phyloP scores from a whole-genome alignment of 768 basidiomycete species.

The Psilocybe tampanensis region DNA sequence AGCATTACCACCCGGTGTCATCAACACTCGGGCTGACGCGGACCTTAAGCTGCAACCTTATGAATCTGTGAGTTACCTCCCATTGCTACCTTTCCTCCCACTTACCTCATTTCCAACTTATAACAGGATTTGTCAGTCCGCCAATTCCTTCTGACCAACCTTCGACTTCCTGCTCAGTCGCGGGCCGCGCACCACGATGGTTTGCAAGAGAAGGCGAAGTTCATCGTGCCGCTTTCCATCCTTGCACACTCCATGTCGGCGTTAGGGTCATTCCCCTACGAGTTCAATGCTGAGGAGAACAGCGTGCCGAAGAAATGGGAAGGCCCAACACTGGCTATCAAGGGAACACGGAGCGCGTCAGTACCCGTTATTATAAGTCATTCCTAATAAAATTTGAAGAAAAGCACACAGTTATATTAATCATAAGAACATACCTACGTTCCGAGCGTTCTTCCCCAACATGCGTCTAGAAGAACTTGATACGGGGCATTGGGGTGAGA shows the following conservation, averaged over 20 bases:
- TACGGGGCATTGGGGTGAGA: constrained; percentile 86
- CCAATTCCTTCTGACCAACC: constrained; percentile 87
- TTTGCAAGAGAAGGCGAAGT: constrained; percentile 46
- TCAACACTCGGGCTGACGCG: constrained; percentile 70
- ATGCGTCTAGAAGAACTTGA: constrained; percentile 65
- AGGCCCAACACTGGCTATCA: constrained; percentile 72
- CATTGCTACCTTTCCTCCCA: no score
- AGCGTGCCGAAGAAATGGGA: constrained; percentile 37
- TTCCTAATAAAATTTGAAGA: background rate
- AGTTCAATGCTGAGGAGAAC: constrained; percentile 16
- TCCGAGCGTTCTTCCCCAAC: constrained; percentile 74
- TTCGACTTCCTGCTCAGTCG: constrained; percentile 41
- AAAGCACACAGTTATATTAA: constrained; percentile 68
- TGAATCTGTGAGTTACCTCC: constrained; percentile 66
- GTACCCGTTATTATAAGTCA: constrained; percentile 21
- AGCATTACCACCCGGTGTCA: constrained; percentile 36
- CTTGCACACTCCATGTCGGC: constrained; percentile 60
- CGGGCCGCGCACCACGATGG: constrained; percentile 18
- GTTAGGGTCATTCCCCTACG: constrained; percentile 82
- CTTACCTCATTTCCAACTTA: no score
- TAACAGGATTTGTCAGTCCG: constrained; percentile 72
- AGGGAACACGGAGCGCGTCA: constrained; percentile 76
- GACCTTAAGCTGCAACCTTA: constrained; percentile 60
- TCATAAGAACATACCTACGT: constrained; percentile 60
- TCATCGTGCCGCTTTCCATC: constrained; percentile 74